Conservation (phyloP, 2,329 filamentous ascomycete genomes). For the Cladophialophora chaetospira region DNA sequence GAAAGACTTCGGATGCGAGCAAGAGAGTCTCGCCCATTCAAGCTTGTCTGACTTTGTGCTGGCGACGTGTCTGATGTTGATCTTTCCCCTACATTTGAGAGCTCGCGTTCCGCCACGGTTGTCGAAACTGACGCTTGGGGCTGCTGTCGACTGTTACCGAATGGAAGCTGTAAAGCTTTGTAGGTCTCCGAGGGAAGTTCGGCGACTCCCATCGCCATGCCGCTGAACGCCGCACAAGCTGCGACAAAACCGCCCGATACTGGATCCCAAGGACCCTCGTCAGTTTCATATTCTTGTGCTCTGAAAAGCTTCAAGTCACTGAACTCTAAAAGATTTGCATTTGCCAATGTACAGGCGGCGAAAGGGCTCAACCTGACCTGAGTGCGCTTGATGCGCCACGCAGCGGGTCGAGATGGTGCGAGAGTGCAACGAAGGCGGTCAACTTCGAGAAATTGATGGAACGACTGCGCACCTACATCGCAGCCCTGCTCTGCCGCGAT, state of each 20-base stretch:
- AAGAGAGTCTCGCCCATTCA: slow-evolving; percentile 11
- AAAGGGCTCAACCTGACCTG: slow-evolving; percentile 52
- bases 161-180: slow-evolving; percentile 38
- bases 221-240: slow-evolving; percentile 47
- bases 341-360: slow-evolving; percentile 56
- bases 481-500: slow-evolving; percentile 67
- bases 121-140: slow-evolving; percentile 16
- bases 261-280: slow-evolving; percentile 57
- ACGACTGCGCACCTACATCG: slow-evolving; percentile 64
- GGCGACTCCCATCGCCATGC: slow-evolving; percentile 76
- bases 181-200: slow-evolving; percentile 64
- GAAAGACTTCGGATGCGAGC: slow-evolving; percentile 7
- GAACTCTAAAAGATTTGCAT: slow-evolving; percentile 65
- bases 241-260: slow-evolving; percentile 51
- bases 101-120: slow-evolving; percentile 8
- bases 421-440: slow-evolving; percentile 68
- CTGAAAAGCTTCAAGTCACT: slow-evolving; percentile 52
- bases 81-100: slow-evolving; percentile 3
- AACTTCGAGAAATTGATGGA: slow-evolving; percentile 68
- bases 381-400: slow-evolving; percentile 54
- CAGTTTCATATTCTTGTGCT: slow-evolving; percentile 55
- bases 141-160: slow-evolving; percentile 15
- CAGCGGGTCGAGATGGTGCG: slow-evolving; percentile 62
- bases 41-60: slow-evolving; percentile 19
- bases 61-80: slow-evolving; percentile 17